Base-by-base conservation (phyloP, 2,329 filamentous ascomycete species). In the Arthroderma uncinatum region DNA sequence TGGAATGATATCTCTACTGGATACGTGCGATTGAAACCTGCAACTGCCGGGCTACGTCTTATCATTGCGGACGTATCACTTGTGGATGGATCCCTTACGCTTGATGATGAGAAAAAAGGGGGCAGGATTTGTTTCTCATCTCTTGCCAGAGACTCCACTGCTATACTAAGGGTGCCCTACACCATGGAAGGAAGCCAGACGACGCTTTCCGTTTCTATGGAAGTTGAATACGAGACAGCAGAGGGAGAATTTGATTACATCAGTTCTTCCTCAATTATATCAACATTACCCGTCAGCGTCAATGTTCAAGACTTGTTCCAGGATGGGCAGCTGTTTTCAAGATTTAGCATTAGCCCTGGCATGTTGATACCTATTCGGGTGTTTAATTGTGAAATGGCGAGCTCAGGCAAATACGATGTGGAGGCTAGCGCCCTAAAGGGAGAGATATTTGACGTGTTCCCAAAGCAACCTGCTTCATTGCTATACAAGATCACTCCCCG, bases 231-330 rank as follows among this genome's bases (percentile, higher is more conserved):
- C 66, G 79, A 79, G 1, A 91, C 87, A 0, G 76, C 82, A 0
- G 73, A 81, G 1, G 86, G 84, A 2, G 19, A 55, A 2, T 87
- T 89, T 62, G 76, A 78, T 56, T 86, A 85, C 67, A 79, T 82
- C 14, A 81, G 79, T 14, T 77, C 79, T 6, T 79, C 81, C 19
- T 81, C 78, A 2, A 78, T 94, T 19, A 80, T 84, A 2, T 85
- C 93, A 1, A 80, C 86, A 0, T 76, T 98, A 3, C 88, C 89
- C 0, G 78, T 98, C 2, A 91, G 92, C 2, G 93, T 98, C 61
- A 97, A 97, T 62, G 93, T 98, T 4, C 91, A 97, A 65, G 93
- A 98, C 64, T 82, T 94, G 28, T 97, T 97, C 76, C 95, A 95
- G 68, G 83, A 89, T 61, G 75, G 83, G 6, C 79, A 82, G 0